Conservation (phyloP, 2,329 filamentous ascomycete genomes). For the Paracoccidioides brasiliensis region DNA sequence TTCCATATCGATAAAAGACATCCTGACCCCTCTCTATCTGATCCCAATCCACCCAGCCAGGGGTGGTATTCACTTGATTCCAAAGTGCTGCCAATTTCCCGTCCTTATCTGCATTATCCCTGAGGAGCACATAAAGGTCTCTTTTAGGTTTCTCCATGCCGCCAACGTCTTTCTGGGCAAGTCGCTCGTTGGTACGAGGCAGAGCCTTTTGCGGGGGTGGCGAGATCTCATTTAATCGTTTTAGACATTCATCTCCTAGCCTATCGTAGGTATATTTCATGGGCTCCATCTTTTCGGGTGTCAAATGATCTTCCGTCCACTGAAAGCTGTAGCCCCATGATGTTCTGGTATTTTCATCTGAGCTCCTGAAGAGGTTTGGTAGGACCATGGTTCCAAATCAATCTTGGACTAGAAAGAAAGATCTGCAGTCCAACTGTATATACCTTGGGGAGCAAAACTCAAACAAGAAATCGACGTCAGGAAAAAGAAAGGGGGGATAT, state of each 20-base stretch:
- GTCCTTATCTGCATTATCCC: conserved; percentile 45
- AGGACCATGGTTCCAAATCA: conserved; percentile 14
- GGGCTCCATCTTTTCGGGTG: conserved; percentile 44
- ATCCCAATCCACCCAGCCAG: conserved; percentile 65
- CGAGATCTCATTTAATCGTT: conserved; percentile 49
- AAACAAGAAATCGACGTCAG: too few species aligned
- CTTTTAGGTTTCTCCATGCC: conserved; percentile 23
- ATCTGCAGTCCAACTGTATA: not conserved
- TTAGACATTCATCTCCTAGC: conserved; percentile 52
- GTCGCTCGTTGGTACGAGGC: conserved; percentile 4
- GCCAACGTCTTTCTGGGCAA: conserved; percentile 4
- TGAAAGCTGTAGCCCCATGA: conserved; percentile 56
- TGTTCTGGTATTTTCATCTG: conserved; percentile 16
- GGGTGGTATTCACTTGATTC: conserved; percentile 52
- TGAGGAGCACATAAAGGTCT: conserved; percentile 52
- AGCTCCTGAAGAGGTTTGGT: conserved; percentile 18
- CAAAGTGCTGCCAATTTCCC: conserved; percentile 47
- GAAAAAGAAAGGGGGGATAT: too few species aligned
- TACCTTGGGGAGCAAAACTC: too few species aligned
- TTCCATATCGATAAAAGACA: conserved; percentile 64
- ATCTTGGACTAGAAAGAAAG: not conserved
- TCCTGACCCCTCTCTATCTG: conserved; percentile 63
- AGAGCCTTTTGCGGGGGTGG: conserved; percentile 24
- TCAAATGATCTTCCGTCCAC: conserved; percentile 53
- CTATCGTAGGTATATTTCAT: conserved; percentile 56